phyloP scores from a whole-genome alignment of 768 basidiomycete genomes.

The Hirschioporus abietinus region DNA sequence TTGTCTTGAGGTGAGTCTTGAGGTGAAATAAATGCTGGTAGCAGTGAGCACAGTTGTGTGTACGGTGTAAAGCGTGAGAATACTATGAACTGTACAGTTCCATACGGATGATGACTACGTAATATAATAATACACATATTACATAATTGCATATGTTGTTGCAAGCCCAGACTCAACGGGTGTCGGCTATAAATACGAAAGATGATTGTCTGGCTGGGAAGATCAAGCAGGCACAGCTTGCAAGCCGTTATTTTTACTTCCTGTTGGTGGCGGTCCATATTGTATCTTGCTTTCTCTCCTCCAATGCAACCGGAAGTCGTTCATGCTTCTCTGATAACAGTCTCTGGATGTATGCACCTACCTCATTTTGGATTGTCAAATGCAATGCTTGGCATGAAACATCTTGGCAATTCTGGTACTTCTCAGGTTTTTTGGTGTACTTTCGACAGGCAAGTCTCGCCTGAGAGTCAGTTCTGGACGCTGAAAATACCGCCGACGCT shows the following conservation, averaged over 20 bases:
- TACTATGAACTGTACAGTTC: constrained; percentile 5
- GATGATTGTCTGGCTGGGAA: background rate
- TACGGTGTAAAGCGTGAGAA: background rate
- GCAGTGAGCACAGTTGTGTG: background rate
- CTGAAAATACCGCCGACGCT: background rate
- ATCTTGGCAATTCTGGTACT: background rate
- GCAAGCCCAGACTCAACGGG: background rate
- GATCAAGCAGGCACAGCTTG: background rate
- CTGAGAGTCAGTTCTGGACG: background rate
- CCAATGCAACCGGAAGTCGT: background rate
- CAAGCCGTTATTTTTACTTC: background rate
- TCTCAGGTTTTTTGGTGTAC: background rate
- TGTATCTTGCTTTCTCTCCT: background rate
- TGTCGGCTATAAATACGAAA: background rate
- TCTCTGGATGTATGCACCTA: background rate
- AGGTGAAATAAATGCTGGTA: constrained; percentile 5
- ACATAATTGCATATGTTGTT: background rate
- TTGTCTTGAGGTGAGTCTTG: constrained; percentile 28
- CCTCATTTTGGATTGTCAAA: background rate
- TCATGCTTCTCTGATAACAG: background rate
- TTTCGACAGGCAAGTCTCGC: background rate
- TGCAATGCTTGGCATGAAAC: background rate
- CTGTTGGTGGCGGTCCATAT: background rate
- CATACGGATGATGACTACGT: background rate
- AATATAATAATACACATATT: background rate